Percentiles rank a stretch among this genome's conserved stretches.
phyloP scores from a whole-genome alignment of 306 rosid genomes.

The Prunus campanulata region DNA sequence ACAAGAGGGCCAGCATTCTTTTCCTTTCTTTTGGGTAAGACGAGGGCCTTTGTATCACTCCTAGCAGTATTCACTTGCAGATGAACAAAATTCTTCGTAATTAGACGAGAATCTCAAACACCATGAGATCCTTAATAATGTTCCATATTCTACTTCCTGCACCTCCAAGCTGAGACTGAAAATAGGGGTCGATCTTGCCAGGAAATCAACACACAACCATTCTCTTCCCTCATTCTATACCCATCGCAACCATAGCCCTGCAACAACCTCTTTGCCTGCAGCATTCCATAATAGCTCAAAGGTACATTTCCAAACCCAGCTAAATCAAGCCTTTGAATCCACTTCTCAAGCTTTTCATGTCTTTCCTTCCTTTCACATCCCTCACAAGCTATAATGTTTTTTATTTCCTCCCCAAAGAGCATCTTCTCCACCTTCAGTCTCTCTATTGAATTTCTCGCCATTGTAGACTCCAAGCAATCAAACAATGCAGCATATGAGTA shows the following conservation, averaged over 20 bases:
- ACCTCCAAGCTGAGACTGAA: slow-evolving; percentile 81
- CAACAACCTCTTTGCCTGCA: slow-evolving; percentile 62
- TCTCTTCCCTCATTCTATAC: slow-evolving; percentile 74
- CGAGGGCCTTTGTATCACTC: background rate
- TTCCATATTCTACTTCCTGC: slow-evolving; percentile 51
- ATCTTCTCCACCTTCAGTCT: slow-evolving; percentile 85
- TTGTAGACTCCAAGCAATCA: slow-evolving; percentile 81
- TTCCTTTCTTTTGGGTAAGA: slow-evolving; percentile 1
- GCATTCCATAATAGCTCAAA: slow-evolving; percentile 67
- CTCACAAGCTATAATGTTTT: slow-evolving; percentile 85
- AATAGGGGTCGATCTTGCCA: slow-evolving; percentile 84
- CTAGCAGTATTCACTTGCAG: background rate
- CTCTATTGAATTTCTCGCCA: slow-evolving; percentile 71
- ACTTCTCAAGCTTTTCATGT: slow-evolving; percentile 75
- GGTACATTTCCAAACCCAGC: slow-evolving; percentile 58
- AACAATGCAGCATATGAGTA: slow-evolving; percentile 79
- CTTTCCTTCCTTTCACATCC: slow-evolving; percentile 82
- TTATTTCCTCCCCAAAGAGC: slow-evolving; percentile 84
- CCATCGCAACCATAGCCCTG: slow-evolving; percentile 81
- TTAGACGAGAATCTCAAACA: background rate
- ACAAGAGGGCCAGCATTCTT: background rate
- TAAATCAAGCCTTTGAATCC: slow-evolving; percentile 71
- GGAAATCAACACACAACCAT: slow-evolving; percentile 57
- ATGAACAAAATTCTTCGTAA: background rate
- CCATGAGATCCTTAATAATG: background rate